Evolutionary conservation across 139 green algal species (phyloP), one percentile per base, ranked within the genome.

Genomic region (Gonium pectorale): DNA sequence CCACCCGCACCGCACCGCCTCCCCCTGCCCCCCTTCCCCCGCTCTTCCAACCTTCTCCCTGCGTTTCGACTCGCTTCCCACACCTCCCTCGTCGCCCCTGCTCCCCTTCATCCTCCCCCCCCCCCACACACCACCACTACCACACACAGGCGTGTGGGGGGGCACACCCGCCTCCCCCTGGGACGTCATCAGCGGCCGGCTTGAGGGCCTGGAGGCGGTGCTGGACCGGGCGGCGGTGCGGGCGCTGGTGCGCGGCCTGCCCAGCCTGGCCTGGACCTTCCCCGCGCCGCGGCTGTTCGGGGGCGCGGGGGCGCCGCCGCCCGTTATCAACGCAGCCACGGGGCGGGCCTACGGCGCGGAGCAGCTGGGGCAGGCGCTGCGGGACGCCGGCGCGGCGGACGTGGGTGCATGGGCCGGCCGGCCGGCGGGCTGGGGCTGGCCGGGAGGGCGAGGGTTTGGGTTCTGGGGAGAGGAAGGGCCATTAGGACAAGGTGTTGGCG

Each of bases 161-260:
- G 78, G 78, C 43, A 84, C 78, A 4, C 62, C 78, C 33, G 33
- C 24, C 44, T 52, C 63, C 24, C 6, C 37, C 19, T 40, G 26
- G 78, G 78, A 84, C 78, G 43, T 84, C 26, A 29, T 84, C 27
- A 37, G 27, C 3, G 78, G 62, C 19, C 78, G 78, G 0, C 46
- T 84, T 31, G n/a, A 84, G 63, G 78, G 78, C 9, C 59, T 84
- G 44, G 78, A 84, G 78, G 33, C 43, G 22, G 63, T 84, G 37
- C 78, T 84, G 44, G 63, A 66, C 26, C 60, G 62, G 17, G 22
- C 62, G 11, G 41, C 62, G 17, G 33, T 38, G 27, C 44, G 62
- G 31, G 22, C 24, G 43, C 78, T 84, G 40, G 5, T 84, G 62
- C 62, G 78, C 22, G 78, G 78, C 2, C 33, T 84, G 26, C 78